Evolutionary conservation across 1,284 basidiomycete species (phyloP), one percentile per base, ranked within the genome.

Genomic region (Melampsora americana): DNA sequence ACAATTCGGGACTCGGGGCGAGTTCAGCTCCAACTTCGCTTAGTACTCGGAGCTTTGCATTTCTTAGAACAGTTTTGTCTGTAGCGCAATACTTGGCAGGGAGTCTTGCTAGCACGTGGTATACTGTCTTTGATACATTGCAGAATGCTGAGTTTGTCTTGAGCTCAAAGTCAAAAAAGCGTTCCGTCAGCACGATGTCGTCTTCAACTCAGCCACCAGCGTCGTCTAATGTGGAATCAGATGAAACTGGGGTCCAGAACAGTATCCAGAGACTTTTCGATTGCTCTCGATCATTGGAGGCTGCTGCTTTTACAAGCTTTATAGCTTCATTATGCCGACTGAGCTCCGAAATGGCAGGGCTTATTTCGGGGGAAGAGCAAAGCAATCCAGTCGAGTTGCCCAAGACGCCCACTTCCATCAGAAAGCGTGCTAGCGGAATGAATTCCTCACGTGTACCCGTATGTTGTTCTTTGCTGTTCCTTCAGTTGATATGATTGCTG

Each of bases 141-240:
- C 93, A 96, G 83, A 95, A 94, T 79, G 93, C 93, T 6, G 93
- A 95, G 79, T 93, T 92, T 80, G 91, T 96, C 20, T 85, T 96
- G 35, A 87, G 88, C 2, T 85, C 87, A 67, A 89, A 88, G 79
- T 85, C 14, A 81, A 32, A 72, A 78, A 30, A 79, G 78, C 26
- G 77, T 78, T 16, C 65, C 9, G 53, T 50, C 1, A 62, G 44
- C 0, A 75, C 77, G 28, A 78, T 76, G 12, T 46, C 77, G 11
- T 64, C 74, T 23, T 68, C 71, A 7, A 62, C 74, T 16, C 60
- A 30, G 23, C 32, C 44, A n/a, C 30, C 6, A 30, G 66, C 12
- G 32, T 71, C 3, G 35, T 62, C 77, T 66, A 70, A 23, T 62
- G 69, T 5, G 76, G 77, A 50, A n/a, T 39, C 35, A 12, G 26